Base-by-base conservation (phyloP, 306 rosid genomes). In the Sphenostylis stenocarpa region DNA sequence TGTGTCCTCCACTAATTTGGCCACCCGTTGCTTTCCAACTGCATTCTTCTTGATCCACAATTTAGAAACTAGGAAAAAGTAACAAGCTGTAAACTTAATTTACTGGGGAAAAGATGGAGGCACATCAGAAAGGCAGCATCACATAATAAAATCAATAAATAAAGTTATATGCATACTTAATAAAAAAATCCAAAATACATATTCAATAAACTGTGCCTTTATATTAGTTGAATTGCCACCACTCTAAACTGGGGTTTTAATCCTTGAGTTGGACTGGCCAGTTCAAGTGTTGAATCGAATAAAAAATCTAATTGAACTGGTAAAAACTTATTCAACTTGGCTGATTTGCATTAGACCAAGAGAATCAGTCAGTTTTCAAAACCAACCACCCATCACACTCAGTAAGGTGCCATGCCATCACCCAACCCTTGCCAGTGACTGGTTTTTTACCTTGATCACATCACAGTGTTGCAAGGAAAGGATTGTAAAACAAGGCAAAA, bases 1-100 rank as follows among this genome's bases (percentile, higher is more conserved):
- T 15, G 89, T 91, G 84, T 92, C 98, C 82, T 92, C 99, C 55
- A 96, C 99, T 63, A 96, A 88, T 71, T 96, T 92, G 56, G 93
- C 98, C 82, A 92, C 94, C 55, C 85, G 93, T 52, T 89, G 98
- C 86, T 88, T 96, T 63, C 84, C 91, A 80, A 89, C 87, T 82
- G 93, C 85, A 84, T 79, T 90, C 88, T 87, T 96, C 88, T 86
- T 96, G 13, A 89, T 71, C 94, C 91, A 86, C 82, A 82, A 41
- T 87, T 84, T 95, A 13, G 88, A 83, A 79, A 83, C 99, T 95
- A 89, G 49, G 71, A 58, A 81, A 58, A 83, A 53, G 41, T 38
- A 71, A 71, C 33, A 77, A 47, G 24, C 23, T n/a, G 41, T 60
- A 9, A 36, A 8, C 62, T 73, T 15, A 71, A 80, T 60, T 24